Percentiles rank a stretch among this genome's conserved stretches.
Conservation (phyloP, 2,329 filamentous ascomycete species). For the Aspergillus sclerotialis region DNA sequence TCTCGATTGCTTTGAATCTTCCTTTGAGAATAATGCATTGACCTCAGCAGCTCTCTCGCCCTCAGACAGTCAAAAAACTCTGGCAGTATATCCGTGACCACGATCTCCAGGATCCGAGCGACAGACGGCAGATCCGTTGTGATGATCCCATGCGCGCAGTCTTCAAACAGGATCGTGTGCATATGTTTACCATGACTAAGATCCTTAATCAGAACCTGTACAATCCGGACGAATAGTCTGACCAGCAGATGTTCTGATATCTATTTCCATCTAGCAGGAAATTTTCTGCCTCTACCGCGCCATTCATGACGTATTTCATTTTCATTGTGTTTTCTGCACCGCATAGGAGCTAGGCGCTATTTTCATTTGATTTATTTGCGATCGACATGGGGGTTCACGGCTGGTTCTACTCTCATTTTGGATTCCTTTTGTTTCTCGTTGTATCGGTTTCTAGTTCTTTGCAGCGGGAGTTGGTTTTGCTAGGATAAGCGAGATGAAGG, state of each 20-base stretch:
- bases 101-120: conserved; percentile 79
- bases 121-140: conserved; percentile 88
- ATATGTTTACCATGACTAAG: conserved; percentile 99
- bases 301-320: conserved; percentile 20
- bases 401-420: too few relatives aligned
- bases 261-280: conserved; percentile 3
- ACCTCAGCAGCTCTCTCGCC: conserved; percentile 66
- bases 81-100: conserved; percentile 92
- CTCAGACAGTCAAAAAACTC: conserved; percentile 91
- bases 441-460: conserved; percentile 17
- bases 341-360: conserved; percentile 26
- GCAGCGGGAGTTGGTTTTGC: conserved; percentile 29
- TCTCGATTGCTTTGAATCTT: neutral
- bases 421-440: conserved; percentile 8
- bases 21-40: conserved; percentile 10
- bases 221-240: conserved; percentile 62
- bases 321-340: conserved; percentile 17
- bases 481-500: conserved; percentile 11
- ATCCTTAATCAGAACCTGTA: conserved; percentile 85
- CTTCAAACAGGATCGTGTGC: conserved; percentile 83
- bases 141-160: conserved; percentile 87
- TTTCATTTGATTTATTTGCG: conserved; percentile 10
- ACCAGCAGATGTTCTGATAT: conserved; percentile 11
- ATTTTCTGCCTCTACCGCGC: conserved; percentile 7
- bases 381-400: too few relatives aligned